These are phyloP conservation scores for Populus pruinosa DNA, from an alignment of 345 rosid species.

Conservation along the genomic window DNA sequence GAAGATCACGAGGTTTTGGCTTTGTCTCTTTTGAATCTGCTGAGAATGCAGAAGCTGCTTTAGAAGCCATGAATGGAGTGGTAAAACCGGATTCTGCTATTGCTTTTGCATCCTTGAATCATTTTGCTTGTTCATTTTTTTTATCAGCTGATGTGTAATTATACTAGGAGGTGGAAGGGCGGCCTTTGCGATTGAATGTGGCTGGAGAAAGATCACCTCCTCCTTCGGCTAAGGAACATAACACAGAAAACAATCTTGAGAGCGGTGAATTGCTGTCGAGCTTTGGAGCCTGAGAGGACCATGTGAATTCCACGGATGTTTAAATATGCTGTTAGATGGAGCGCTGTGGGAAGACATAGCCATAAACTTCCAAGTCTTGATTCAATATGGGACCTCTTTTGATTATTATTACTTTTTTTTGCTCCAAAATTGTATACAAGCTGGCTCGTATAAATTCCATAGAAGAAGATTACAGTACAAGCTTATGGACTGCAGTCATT, in stretches of 20 bases:
- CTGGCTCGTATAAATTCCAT: not conserved
- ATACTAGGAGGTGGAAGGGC: conserved; percentile 82
- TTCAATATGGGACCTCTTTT: not conserved
- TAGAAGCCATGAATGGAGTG: conserved; percentile 67
- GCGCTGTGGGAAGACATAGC: not conserved
- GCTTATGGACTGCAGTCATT: not conserved
- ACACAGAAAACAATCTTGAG: conserved; percentile 28
- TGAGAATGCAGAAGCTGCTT: conserved; percentile 55
- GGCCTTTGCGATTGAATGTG: conserved; percentile 67
- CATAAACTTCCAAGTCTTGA: not conserved
- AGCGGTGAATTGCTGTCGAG: conserved; percentile 52
- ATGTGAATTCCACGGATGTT: not conserved
- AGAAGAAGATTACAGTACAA: not conserved
- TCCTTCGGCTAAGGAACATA: conserved; percentile 25
- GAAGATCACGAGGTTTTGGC: conserved; percentile 87
- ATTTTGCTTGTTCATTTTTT: not conserved
- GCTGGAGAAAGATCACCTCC: conserved; percentile 53
- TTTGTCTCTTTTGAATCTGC: conserved; percentile 74
- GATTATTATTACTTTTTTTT: not conserved
- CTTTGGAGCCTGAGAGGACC: conserved; percentile 34
- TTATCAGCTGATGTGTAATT: not conserved
- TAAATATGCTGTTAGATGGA: not conserved
- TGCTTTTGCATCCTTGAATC: not conserved
- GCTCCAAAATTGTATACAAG: conserved; percentile 2
- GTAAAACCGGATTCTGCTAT: conserved; percentile 38